Evolutionary conservation across 495 filamentous ascomycete genomes (phyloP).

Genomic region (Poronia punctata): DNA sequence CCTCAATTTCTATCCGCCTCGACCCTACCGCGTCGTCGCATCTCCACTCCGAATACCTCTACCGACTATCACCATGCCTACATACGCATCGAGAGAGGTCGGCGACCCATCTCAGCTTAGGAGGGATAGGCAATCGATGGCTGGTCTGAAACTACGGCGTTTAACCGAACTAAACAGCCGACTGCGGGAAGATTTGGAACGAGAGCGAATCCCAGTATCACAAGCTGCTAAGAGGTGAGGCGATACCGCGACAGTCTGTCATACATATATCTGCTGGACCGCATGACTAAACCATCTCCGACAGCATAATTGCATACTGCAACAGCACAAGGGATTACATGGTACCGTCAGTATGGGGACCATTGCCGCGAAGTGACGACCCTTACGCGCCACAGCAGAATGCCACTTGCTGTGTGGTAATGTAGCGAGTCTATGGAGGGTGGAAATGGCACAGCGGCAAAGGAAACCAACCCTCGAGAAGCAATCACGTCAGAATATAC

Average conservation of each 20-base stretch:
- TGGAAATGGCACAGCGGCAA: too few relatives aligned
- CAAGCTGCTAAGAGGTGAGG: constrained; percentile 84
- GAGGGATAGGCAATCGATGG: constrained; percentile 99
- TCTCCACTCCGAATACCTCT: constrained; percentile 10
- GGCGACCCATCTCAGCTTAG: constrained; percentile 63
- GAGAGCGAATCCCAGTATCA: constrained; percentile 90
- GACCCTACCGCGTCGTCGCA: constrained; percentile 9
- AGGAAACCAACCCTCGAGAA: too few relatives aligned
- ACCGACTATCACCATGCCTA: constrained; percentile 39
- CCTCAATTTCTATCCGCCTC: not conserved
- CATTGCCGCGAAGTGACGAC: constrained; percentile 88
- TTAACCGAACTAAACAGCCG: constrained; percentile 94
- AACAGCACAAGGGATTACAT: constrained; percentile 96
- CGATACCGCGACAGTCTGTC: not conserved
- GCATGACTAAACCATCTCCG: constrained; percentile 1
- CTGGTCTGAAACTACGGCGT: constrained; percentile 91
- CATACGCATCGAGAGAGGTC: constrained; percentile 49
- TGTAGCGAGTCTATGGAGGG: too few relatives aligned
- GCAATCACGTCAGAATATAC: constrained; percentile 12
- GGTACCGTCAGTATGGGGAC: constrained; percentile 95
- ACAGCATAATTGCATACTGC: constrained; percentile 91
- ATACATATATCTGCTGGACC: not conserved
- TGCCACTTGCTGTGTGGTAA: constrained; percentile 85
- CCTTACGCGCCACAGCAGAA: constrained; percentile 92
- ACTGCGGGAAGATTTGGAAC: constrained; percentile 88